Conservation (phyloP, 148 eudicot species). For the Euryodendron excelsum region DNA sequence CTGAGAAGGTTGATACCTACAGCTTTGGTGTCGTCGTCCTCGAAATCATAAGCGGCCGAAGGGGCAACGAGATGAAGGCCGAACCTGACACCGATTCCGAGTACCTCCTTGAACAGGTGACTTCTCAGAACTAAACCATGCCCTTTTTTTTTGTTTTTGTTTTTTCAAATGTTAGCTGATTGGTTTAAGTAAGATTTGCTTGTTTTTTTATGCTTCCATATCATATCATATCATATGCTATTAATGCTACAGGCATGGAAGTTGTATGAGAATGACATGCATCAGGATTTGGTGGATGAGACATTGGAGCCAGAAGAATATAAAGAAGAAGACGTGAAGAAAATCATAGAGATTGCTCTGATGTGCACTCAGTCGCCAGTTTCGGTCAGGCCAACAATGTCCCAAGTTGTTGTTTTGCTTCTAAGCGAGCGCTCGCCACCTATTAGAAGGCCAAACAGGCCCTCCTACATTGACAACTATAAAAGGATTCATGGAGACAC, state of each 20-base stretch:
- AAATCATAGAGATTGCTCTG: slow-evolving; percentile 37
- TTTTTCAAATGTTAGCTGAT: too few species aligned
- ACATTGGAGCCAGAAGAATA: slow-evolving; percentile 28
- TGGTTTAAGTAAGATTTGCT: neutral
- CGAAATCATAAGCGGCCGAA: slow-evolving; percentile 45
- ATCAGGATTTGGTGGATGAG: slow-evolving; percentile 34
- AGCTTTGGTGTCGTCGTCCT: slow-evolving; percentile 41
- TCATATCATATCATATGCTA: neutral
- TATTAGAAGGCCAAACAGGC: slow-evolving; percentile 17
- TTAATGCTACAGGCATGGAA: slow-evolving; percentile 56
- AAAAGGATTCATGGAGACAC: slow-evolving; percentile 14
- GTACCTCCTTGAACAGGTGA: slow-evolving; percentile 41
- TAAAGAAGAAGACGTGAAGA: slow-evolving; percentile 32
- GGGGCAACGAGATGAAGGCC: slow-evolving; percentile 18
- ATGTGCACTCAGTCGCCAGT: slow-evolving; percentile 43
- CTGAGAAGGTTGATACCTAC: slow-evolving; percentile 50
- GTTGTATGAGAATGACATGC: slow-evolving; percentile 26
- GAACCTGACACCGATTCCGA: slow-evolving; percentile 21
- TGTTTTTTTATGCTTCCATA: neutral
- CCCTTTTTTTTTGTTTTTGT: too few species aligned
- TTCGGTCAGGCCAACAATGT: slow-evolving; percentile 46
- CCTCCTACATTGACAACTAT: slow-evolving; percentile 17
- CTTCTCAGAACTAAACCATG: too few species aligned
- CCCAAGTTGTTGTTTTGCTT: slow-evolving; percentile 38
- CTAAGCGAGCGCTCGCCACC: slow-evolving; percentile 26